phyloP scores from a whole-genome alignment of 495 filamentous ascomycete genomes.

The Penicillium steckii region DNA sequence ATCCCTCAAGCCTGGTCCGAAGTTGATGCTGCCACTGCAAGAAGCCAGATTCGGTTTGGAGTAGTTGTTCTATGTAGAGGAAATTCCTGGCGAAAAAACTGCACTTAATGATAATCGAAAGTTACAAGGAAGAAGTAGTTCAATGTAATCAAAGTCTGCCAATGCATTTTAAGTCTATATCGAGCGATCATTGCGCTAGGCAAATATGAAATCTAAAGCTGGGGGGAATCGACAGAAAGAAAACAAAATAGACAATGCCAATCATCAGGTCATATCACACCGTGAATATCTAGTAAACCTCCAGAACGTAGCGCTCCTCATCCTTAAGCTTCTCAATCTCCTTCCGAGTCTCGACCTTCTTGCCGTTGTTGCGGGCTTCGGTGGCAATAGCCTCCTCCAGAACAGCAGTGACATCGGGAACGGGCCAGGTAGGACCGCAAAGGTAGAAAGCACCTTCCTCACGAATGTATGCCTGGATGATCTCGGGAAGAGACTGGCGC shows the following conservation, averaged over 20 bases:
- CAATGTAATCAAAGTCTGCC: neutral
- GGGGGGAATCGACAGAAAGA: constrained; percentile 27
- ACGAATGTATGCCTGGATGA: constrained; percentile 84
- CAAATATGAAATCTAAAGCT: constrained; percentile 17
- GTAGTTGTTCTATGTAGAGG: no score
- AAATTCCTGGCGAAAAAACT: no score
- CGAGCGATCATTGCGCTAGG: constrained; percentile 11
- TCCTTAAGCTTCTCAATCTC: constrained; percentile 98
- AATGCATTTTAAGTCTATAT: constrained; percentile 25
- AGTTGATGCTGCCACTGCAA: no score
- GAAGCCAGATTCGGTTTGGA: no score
- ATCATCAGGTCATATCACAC: constrained; percentile 22
- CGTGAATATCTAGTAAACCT: constrained; percentile 71
- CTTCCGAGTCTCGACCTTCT: constrained; percentile 84
- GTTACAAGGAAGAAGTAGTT: no score
- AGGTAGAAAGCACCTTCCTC: constrained; percentile 93
- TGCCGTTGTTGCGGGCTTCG: constrained; percentile 66
- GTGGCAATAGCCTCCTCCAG: constrained; percentile 85
- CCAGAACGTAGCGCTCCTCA: constrained; percentile 86
- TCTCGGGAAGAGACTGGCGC: constrained; percentile 81
- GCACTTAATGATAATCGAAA: no score
- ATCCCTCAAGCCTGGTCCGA: no score
- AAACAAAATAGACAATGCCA: constrained; percentile 10
- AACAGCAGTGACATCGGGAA: constrained; percentile 95
- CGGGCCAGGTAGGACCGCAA: constrained; percentile 97